Conservation (phyloP, 352 stramenopile genomes). For the Paralagenidium karlingii region DNA sequence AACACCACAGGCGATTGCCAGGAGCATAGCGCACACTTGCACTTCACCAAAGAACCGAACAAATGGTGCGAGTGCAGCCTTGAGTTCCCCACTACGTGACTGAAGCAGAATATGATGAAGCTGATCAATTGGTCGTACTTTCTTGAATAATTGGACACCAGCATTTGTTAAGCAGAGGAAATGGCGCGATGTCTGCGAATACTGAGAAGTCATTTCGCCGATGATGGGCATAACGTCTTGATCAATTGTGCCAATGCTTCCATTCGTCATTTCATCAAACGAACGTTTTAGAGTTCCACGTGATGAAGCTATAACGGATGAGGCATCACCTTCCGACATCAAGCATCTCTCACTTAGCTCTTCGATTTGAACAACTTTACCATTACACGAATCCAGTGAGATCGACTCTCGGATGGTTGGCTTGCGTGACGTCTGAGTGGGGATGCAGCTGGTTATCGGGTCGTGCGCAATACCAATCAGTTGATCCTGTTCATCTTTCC, state of each 20-base stretch:
- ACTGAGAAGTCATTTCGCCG: conserved; percentile 76
- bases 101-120: conserved; percentile 64
- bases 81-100: conserved; percentile 51
- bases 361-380: conserved; percentile 75
- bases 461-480: conserved; percentile 66
- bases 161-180: conserved; percentile 78
- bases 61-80: conserved; percentile 51
- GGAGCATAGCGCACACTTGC: conserved; percentile 82
- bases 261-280: conserved; percentile 63
- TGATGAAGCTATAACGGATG: background rate
- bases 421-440: conserved; percentile 41
- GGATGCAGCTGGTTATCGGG: conserved; percentile 49
- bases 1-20: conserved; percentile 76
- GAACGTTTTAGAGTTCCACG: conserved; percentile 27
- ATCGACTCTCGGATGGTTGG: conserved; percentile 63
- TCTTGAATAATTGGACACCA: conserved; percentile 84
- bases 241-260: conserved; percentile 1
- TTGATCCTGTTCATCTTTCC: conserved; percentile 65
- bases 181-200: conserved; percentile 62
- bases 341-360: too few relatives aligned
- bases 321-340: background rate
- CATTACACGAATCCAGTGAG: conserved; percentile 58
- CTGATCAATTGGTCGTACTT: conserved; percentile 81
- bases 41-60: conserved; percentile 73
- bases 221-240: conserved; percentile 27